Conservation (phyloP, 2,329 filamentous ascomycete species). For the Huntiella moniliformis region DNA sequence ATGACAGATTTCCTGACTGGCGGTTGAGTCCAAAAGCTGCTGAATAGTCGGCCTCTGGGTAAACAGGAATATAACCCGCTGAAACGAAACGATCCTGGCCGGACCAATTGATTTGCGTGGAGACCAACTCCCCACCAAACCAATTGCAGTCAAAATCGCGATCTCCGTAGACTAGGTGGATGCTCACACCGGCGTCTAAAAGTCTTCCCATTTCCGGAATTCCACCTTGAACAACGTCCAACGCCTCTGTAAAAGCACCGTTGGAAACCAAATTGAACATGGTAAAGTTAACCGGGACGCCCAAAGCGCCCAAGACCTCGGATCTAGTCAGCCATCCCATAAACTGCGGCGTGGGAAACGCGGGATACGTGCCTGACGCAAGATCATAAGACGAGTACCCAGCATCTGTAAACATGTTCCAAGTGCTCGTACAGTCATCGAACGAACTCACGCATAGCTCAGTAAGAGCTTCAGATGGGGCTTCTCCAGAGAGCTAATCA, state of each 20-base stretch:
- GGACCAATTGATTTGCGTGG: slow-evolving; percentile 23
- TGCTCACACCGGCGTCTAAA: slow-evolving; percentile 43
- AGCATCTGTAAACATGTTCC: slow-evolving; percentile 15
- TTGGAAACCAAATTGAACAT: slow-evolving; percentile 46
- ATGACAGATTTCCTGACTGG: slow-evolving; percentile 57
- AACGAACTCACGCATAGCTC: slow-evolving; percentile 17
- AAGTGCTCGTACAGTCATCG: slow-evolving; percentile 8
- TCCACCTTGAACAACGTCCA: slow-evolving; percentile 16
- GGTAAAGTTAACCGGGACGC: slow-evolving; percentile 41
- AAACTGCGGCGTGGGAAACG: slow-evolving; percentile 45
- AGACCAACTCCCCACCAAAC: slow-evolving; percentile 57
- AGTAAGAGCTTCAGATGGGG: slow-evolving; percentile 42
- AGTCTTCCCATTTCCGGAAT: slow-evolving; percentile 35
- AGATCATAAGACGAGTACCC: slow-evolving; percentile 45
- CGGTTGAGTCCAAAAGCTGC: slow-evolving; percentile 53
- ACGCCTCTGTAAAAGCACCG: slow-evolving; percentile 26
- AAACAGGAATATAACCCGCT: slow-evolving; percentile 38
- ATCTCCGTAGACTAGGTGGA: slow-evolving; percentile 54
- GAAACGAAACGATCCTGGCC: slow-evolving; percentile 33
- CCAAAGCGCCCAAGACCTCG: slow-evolving; percentile 37
- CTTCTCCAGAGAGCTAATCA: slow-evolving; percentile 31
- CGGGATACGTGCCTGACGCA: slow-evolving; percentile 33
- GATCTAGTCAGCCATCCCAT: slow-evolving; percentile 45
- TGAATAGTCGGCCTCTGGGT: slow-evolving; percentile 36
- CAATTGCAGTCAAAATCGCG: slow-evolving; percentile 48